phyloP scores from a whole-genome alignment of 495 filamentous ascomycete genomes.

The Talaromyces stipitatus region DNA sequence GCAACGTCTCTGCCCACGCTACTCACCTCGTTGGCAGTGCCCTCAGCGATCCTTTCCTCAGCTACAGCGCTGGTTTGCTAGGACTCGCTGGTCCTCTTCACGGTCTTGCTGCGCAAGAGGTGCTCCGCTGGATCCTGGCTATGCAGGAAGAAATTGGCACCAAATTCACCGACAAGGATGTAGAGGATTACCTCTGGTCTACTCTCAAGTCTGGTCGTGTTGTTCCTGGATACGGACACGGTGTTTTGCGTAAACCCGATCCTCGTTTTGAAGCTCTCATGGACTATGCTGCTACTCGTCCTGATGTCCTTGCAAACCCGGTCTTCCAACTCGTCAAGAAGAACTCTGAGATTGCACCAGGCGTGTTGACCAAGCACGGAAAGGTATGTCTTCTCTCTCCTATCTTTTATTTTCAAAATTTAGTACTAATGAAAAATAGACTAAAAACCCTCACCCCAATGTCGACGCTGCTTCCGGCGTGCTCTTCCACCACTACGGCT shows the following conservation, averaged over 20 bases:
- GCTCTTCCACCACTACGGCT: slow-evolving; percentile 93
- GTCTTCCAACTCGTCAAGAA: slow-evolving; percentile 89
- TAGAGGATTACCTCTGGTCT: slow-evolving; percentile 84
- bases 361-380: slow-evolving; percentile 84
- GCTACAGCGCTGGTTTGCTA: slow-evolving; percentile 91
- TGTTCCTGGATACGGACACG: slow-evolving; percentile 96
- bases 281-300: slow-evolving; percentile 82
- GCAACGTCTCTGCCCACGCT: slow-evolving; percentile 95
- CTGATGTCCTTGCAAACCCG: slow-evolving; percentile 77
- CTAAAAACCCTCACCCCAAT: slow-evolving; percentile 97
- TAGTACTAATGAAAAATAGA: slow-evolving; percentile 37
- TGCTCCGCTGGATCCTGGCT: slow-evolving; percentile 87
- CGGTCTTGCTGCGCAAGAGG: slow-evolving; percentile 94
- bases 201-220: slow-evolving; percentile 92
- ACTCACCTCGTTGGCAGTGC: slow-evolving; percentile 97
- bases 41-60: slow-evolving; percentile 88
- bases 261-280: slow-evolving; percentile 93
- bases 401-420: background rate
- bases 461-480: slow-evolving; percentile 90
- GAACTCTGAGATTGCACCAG: slow-evolving; percentile 74
- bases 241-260: slow-evolving; percentile 93
- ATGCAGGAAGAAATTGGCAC: slow-evolving; percentile 85
- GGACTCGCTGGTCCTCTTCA: slow-evolving; percentile 93
- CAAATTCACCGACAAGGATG: slow-evolving; percentile 67
- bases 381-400: slow-evolving; percentile 43